Evolutionary conservation across 305 asterid genomes (phyloP).

Genomic region (Rubia tinctorum): DNA sequence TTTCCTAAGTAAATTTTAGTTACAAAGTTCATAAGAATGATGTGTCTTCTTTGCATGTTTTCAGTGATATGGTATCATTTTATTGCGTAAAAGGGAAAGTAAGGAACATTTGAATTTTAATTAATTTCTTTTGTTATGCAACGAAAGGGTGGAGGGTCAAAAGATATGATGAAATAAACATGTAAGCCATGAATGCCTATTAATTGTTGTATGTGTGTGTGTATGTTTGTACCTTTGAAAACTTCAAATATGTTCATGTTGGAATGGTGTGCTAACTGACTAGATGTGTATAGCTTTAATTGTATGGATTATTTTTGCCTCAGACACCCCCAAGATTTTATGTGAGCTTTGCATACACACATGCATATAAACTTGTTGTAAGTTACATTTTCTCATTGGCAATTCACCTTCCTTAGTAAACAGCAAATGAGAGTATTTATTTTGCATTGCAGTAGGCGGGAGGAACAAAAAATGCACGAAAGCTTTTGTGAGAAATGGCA

Average conservation of each 20-base stretch:
- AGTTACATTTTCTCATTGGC: conserved; percentile 21
- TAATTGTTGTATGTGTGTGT: not conserved
- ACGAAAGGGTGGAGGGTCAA: not conserved
- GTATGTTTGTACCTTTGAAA: not conserved
- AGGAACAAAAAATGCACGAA: conserved; percentile 90
- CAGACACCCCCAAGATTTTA: not conserved
- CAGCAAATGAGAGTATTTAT: conserved; percentile 7
- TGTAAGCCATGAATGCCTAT: not conserved
- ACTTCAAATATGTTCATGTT: not conserved
- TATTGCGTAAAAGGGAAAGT: no score
- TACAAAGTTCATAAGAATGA: no score
- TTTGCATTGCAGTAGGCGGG: conserved; percentile 67
- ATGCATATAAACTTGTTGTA: conserved; percentile 54
- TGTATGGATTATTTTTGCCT: not conserved
- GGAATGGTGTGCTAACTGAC: not conserved
- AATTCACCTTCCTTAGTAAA: not conserved
- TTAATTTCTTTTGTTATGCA: not conserved
- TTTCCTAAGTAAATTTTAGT: no score
- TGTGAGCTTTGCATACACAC: not conserved
- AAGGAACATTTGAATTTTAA: not conserved
- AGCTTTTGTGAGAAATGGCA: conserved; percentile 76
- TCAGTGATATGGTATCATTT: no score
- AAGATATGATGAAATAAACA: conserved; percentile 3
- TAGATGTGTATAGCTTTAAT: not conserved
- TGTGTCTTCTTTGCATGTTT: no score